phyloP scores from a whole-genome alignment of 1,284 basidiomycete species.

The Rhodotorula sp. region DNA sequence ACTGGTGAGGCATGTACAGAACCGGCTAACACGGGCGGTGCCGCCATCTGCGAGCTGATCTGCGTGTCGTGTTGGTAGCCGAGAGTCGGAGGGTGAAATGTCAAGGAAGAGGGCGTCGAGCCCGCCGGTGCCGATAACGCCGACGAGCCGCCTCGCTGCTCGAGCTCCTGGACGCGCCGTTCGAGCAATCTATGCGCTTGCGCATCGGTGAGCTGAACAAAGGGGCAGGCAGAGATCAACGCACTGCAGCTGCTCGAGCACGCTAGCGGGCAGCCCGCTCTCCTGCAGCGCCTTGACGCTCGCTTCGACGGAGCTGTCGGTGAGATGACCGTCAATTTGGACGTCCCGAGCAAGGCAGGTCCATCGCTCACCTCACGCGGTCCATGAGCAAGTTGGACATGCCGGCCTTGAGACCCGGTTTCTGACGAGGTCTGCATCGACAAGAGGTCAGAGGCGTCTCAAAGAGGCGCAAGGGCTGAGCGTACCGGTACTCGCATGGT shows the following conservation, averaged over 20 bases:
- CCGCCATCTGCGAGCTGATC: no score
- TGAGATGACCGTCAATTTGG: no score
- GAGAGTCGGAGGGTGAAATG: not conserved
- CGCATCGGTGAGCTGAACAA: no score
- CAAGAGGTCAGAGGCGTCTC: not conserved
- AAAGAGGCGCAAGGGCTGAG: not conserved
- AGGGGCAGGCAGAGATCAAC: no score
- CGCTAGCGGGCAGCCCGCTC: no score
- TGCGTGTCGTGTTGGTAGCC: not conserved
- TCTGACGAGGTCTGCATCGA: not conserved
- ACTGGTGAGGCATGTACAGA: no score
- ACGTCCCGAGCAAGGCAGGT: no score
- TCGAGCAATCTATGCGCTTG: not conserved
- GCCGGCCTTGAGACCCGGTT: constrained; percentile 1
- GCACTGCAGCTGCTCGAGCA: no score
- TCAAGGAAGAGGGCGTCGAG: not conserved
- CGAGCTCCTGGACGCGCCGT: not conserved
- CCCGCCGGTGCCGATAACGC: not conserved
- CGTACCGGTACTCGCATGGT: not conserved
- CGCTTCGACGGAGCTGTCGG: no score
- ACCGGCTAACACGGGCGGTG: no score
- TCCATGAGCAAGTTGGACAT: not conserved
- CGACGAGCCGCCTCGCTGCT: not conserved
- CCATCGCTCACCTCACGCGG: not conserved
- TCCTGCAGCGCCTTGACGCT: no score